These are phyloP conservation scores for Phialemonium atrogriseum DNA, from an alignment of 2,329 filamentous ascomycete genomes.

Conservation along the genomic window DNA sequence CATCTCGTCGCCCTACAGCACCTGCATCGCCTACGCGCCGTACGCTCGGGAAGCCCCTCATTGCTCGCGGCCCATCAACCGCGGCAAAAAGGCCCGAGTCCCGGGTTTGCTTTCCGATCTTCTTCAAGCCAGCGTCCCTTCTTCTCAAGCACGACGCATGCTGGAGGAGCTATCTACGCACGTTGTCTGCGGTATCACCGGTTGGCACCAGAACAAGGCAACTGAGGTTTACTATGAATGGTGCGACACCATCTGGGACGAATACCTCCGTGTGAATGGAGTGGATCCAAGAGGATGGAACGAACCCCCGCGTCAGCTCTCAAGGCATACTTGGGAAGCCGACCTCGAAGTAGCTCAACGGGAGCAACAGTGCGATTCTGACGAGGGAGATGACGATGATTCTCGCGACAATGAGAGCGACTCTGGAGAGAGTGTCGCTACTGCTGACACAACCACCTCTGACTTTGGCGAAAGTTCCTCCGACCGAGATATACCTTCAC, in stretches of 20 bases:
- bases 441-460: constrained; percentile 3
- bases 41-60: too few relatives aligned
- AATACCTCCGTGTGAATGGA: constrained; percentile 1
- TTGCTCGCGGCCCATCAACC: too few relatives aligned
- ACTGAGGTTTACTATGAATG: neutral
- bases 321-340: constrained; percentile 1
- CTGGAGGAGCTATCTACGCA: constrained; percentile 1
- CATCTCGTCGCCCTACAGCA: too few relatives aligned
- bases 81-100: too few relatives aligned
- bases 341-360: too few relatives aligned
- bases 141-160: neutral
- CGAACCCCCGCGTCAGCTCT: neutral
- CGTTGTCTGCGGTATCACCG: neutral
- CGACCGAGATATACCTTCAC: too few relatives aligned
- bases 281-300: too few relatives aligned
- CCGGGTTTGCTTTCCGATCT: constrained; percentile 1
- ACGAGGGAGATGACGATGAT: constrained; percentile 1
- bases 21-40: too few relatives aligned
- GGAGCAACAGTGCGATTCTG: too few relatives aligned
- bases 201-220: neutral
- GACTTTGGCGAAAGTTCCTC: constrained; percentile 1
- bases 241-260: constrained; percentile 1
- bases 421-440: neutral
- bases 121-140: neutral
- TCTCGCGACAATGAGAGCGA: neutral